Percentiles rank a stretch among this genome's conserved stretches.
phyloP scores from a whole-genome alignment of 495 filamentous ascomycete species.

The Talaromyces adpressus region DNA sequence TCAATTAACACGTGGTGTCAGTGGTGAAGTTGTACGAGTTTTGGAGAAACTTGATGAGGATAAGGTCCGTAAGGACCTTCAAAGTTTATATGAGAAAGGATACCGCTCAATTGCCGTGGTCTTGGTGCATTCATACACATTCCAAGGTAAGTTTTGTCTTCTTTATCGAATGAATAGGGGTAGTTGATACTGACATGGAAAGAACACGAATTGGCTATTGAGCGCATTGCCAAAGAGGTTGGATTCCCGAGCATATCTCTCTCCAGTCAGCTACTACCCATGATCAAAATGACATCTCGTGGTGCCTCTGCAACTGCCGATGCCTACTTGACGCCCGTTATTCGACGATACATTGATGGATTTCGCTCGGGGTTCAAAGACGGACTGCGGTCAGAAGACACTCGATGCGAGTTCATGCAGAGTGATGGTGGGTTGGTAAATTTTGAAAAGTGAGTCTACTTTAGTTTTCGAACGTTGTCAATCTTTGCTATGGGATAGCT shows the following conservation, averaged over 20 bases:
- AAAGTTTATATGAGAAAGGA: constrained; percentile 33
- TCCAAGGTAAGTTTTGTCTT: constrained; percentile 15
- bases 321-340: constrained; percentile 92
- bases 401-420: constrained; percentile 49
- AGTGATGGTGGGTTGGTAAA: constrained; percentile 50
- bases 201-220: constrained; percentile 43
- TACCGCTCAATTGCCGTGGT: constrained; percentile 47
- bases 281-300: constrained; percentile 69
- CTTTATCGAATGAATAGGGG: neutral
- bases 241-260: constrained; percentile 50
- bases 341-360: constrained; percentile 89
- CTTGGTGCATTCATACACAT: constrained; percentile 47
- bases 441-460: constrained; percentile 17
- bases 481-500: neutral
- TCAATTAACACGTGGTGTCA: constrained; percentile 42
- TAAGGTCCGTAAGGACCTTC: constrained; percentile 32
- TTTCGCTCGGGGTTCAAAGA: constrained; percentile 62
- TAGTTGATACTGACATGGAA: constrained; percentile 16
- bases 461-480: neutral
- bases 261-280: constrained; percentile 64
- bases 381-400: constrained; percentile 39
- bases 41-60: constrained; percentile 33
- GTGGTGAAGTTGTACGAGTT: constrained; percentile 45
- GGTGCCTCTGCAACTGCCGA: constrained; percentile 92
- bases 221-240: constrained; percentile 40